Base-by-base conservation (phyloP, 2,329 filamentous ascomycete species). In the Didymella pinodella region DNA sequence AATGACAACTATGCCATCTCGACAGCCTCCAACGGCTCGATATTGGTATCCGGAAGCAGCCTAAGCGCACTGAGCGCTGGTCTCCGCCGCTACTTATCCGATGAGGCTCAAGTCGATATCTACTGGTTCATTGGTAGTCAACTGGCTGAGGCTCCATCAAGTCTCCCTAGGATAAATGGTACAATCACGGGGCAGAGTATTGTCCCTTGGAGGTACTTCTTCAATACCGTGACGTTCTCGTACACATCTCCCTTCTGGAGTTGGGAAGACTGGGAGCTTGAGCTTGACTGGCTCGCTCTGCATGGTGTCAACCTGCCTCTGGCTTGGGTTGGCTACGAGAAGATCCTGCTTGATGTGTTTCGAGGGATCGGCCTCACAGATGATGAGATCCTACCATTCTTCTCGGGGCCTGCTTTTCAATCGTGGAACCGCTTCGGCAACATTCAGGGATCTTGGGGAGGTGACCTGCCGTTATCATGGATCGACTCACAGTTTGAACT, bases 401-500 rank as follows among this genome's bases (percentile, higher is more conserved):
- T 85, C 51, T 82, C 78, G 48, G 82, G 82, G 0, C 82, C 83
- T 1, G 81, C 82, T 0, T 84, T 84, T 81, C 36, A 82, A 57
- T 74, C 82, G 11, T 85, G 82, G 82, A 84, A 84, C 61, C 79
- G 81, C n/a, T 81, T 85, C 54, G 83, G 82, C 10, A 85, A 85
- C 62, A 83, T 83, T 18, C 81, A 83, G 62, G 79, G 38, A 41
- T 41, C 38, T 25, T 25, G 38, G 38, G 38, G 38, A 2, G 18
- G 20, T 41, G 38, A 41, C 14, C 4, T 41, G 11, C 38, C 38
- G 4, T 25, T 41, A 4, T 22, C 20, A 7, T 25, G 38, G 38
- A 41, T 41, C 3, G 38, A 41, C 38, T 41, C 38, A 20, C 38
- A 41, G 18, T 41, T 41, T 2, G 38, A 41, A 10, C 18, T 41